These are phyloP conservation scores for Lactarius evosmus DNA, from an alignment of 768 basidiomycete species.

Conservation along the genomic window DNA sequence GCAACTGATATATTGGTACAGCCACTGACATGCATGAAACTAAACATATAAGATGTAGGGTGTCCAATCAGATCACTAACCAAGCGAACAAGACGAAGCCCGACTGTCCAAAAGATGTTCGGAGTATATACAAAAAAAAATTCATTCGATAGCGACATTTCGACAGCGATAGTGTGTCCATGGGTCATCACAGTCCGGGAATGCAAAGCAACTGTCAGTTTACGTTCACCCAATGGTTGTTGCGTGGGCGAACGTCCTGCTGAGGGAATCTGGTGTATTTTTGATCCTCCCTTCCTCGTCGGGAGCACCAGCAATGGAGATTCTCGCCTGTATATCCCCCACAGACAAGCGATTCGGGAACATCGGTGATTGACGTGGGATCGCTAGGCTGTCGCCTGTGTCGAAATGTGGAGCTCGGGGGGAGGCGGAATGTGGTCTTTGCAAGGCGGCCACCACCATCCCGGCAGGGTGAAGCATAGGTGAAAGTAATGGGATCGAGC, in stretches of 20 bases:
- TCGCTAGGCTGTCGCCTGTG: not conserved
- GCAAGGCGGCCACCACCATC: conserved; percentile 9
- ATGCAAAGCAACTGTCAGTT: not conserved
- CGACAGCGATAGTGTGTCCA: conserved; percentile 2
- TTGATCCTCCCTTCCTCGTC: conserved; percentile 24
- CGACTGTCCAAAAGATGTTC: not conserved
- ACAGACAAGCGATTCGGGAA: conserved; percentile 13
- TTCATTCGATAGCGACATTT: conserved; percentile 9
- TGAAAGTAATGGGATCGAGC: conserved; percentile 22
- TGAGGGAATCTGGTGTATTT: not conserved
- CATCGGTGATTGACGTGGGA: not conserved
- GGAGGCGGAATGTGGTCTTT: conserved; percentile 19
- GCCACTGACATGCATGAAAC: not conserved
- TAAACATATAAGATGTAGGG: not conserved
- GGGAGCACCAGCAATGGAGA: not conserved
- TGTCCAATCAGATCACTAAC: not conserved
- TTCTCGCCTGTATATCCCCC: conserved; percentile 1
- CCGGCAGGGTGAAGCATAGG: conserved; percentile 21
- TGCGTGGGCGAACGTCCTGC: conserved; percentile 2
- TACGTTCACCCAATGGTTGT: conserved; percentile 26
- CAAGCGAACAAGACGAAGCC: not conserved
- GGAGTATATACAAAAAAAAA: not conserved
- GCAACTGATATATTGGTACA: not conserved
- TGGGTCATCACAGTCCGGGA: conserved; percentile 4
- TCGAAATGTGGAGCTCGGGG: conserved; percentile 9